These are phyloP conservation scores for Lizonia empirigonia DNA, from an alignment of 2,329 filamentous ascomycete genomes.

Conservation along the genomic window DNA sequence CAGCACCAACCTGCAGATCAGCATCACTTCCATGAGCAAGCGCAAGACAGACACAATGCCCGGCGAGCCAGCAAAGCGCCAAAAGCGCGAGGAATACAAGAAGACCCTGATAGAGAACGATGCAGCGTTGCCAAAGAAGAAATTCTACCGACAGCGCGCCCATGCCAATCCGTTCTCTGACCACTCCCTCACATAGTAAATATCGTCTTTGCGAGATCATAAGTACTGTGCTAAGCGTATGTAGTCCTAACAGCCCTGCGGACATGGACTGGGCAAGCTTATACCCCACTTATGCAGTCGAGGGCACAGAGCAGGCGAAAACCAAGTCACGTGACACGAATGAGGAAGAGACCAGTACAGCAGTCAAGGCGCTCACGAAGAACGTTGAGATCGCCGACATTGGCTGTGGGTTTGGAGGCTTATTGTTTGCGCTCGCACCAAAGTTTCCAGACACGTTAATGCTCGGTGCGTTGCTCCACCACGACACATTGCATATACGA, in stretches of 20 bases:
- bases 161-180: slow-evolving; percentile 99
- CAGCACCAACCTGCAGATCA: slow-evolving; percentile 13
- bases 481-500: not conserved
- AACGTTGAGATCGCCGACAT: slow-evolving; percentile 94
- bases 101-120: slow-evolving; percentile 47
- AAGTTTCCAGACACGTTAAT: slow-evolving; percentile 81
- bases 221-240: slow-evolving; percentile 21
- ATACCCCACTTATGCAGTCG: slow-evolving; percentile 71
- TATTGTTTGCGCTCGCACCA: slow-evolving; percentile 84
- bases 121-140: slow-evolving; percentile 82
- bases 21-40: slow-evolving; percentile 16
- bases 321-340: slow-evolving; percentile 35
- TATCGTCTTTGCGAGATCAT: not conserved
- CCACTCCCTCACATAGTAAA: slow-evolving; percentile 83
- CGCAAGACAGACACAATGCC: slow-evolving; percentile 34
- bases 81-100: slow-evolving; percentile 56
- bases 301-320: not conserved
- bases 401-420: slow-evolving; percentile 92
- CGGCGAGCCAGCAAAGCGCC: slow-evolving; percentile 47
- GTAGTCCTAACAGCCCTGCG: slow-evolving; percentile 75
- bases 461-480: slow-evolving; percentile 65
- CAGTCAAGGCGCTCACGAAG: slow-evolving; percentile 57
- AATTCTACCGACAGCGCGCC: slow-evolving; percentile 93
- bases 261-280: slow-evolving; percentile 91
- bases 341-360: slow-evolving; percentile 29